Base-by-base conservation (phyloP, 2,329 filamentous ascomycete species). In the Stachybotrys elegans region DNA sequence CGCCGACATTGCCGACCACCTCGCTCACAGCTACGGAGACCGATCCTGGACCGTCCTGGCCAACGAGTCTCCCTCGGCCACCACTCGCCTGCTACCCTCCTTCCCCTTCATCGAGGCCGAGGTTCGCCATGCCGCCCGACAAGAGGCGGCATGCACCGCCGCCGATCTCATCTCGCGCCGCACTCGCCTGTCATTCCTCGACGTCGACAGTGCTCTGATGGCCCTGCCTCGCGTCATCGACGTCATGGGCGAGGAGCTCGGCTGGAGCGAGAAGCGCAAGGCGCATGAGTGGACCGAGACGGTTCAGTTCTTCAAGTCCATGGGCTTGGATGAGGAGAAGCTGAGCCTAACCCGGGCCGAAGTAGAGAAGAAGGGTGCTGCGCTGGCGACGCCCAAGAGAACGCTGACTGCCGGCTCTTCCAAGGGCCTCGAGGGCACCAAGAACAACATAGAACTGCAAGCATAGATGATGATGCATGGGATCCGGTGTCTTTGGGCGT, bases 101-200 rank as follows among this genome's bases (percentile, higher is more conserved):
- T 85, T 88, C 59, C 85, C 86, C 25, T 88, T 85, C 61, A 73
- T 88, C 43, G 85, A 89, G 54, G 84, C 84, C 22, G 85, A 89
- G 62, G 72, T 89, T 25, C 78, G 83, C 27, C 86, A 88, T 62
- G 84, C 82, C 9, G 76, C 86, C 19, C 79, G 83, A 46, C 76
- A 84, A 58, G 85, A 89, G 65, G 83, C 86, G 47, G 85, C 85
- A 3, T 81, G 86, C 61, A 86, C 82, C 3, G 83, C 83, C 3
- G 76, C 83, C 37, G 85, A 89, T 58, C 77, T 88, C 27, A 74
- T 89, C 45, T 81, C 84, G 14, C 79, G 85, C 44, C 74, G 85
- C 44, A 88, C 82, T 35, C 76, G 85, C 43, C 69, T 89, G 36
- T 83, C 85, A n/a, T 89, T 89, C 69, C 67, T 89, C 50, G 87